Percentiles rank a stretch among this genome's conserved stretches.
Evolutionary conservation across 2,329 filamentous ascomycete species (phyloP).

Genomic region (Fusarium incarnatum): DNA sequence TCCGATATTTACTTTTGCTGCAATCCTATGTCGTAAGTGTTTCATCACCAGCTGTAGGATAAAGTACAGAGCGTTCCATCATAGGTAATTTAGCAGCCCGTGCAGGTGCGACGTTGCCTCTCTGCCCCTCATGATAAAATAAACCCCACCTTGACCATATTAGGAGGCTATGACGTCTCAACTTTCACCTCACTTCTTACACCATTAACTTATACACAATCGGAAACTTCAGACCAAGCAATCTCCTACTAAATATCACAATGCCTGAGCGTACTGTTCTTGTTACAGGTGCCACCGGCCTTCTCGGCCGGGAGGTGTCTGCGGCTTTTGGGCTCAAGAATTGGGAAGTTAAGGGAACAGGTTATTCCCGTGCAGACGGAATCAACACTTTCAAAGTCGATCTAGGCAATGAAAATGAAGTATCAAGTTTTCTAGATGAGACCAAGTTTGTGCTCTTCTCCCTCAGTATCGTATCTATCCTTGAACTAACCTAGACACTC

Average conservation of each 20-base stretch:
- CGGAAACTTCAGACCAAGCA: background rate
- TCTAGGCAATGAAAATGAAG: constrained; percentile 59
- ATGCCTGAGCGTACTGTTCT: constrained; percentile 65
- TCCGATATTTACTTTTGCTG: background rate
- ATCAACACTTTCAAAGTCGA: constrained; percentile 73
- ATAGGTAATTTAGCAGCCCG: too few relatives aligned
- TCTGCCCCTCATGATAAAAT: constrained; percentile 33
- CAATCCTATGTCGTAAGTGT: background rate
- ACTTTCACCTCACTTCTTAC: constrained; percentile 8
- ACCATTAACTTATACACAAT: background rate
- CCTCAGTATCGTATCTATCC: background rate
- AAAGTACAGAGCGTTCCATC: background rate
- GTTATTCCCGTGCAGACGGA: constrained; percentile 78
- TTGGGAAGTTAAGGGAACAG: constrained; percentile 80
- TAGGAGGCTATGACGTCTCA: constrained; percentile 29
- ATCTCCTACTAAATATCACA: background rate
- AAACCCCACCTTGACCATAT: constrained; percentile 26
- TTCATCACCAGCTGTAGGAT: background rate
- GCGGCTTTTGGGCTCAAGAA: constrained; percentile 70
- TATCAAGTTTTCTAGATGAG: constrained; percentile 63
- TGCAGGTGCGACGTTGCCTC: background rate
- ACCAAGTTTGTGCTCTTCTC: constrained; percentile 58
- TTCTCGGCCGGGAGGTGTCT: constrained; percentile 83
- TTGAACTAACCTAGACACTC: constrained; percentile 10
- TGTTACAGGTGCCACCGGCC: constrained; percentile 85